Base-by-base conservation (phyloP, 306 rosid genomes). In the Malus sylvestris region DNA sequence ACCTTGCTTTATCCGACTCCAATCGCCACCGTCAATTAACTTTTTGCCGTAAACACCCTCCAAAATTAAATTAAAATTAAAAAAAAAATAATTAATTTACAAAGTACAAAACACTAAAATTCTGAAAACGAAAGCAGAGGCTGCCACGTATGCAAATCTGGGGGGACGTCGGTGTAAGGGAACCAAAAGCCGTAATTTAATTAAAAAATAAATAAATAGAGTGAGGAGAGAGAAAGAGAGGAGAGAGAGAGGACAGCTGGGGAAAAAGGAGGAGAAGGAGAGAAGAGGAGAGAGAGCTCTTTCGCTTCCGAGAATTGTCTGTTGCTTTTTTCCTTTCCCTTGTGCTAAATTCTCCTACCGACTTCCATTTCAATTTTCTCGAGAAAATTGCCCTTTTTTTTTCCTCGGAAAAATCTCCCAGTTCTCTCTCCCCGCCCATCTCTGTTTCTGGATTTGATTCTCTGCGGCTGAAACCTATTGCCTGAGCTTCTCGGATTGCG, bases 141-240 rank as follows among this genome's bases (percentile, higher is more conserved):
- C 64, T 20, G 61, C 38, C 78, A 45, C 61, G 78, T 45, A 46
- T n/a, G 53, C 49, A 45, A 74, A 74, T 74, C 70, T 27, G 8
- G 5, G 25, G 53, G 27, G 55, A 23, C 53, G 33, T 35, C 25
- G 76, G 68, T 73, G 76, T 73, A 73, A 40, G 76, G 27, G 23
- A 59, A 57, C n/a, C 12, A 22, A 22, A 33, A 3, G 33, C 33
- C 32, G 7, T 13, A 20, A 33, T 16, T 29, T 16, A 32, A 64
- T 25, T 16, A 33, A 19, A 8, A 7, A 40, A 63, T 0, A 40
- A 63, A 63, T 29, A 30, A 63, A 30, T 11, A 63, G 42, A 7
- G 68, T 10, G 58, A 51, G 30, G 35, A 5, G 4, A 71, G 57
- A 72, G 42, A 73, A 73, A 73, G 42, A 42, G 58, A 40, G 70